Percentiles rank a stretch among this genome's conserved stretches.
phyloP scores from a whole-genome alignment of 1,139 yeast genomes.

The Yamadazyma kanchanaburiensis region DNA sequence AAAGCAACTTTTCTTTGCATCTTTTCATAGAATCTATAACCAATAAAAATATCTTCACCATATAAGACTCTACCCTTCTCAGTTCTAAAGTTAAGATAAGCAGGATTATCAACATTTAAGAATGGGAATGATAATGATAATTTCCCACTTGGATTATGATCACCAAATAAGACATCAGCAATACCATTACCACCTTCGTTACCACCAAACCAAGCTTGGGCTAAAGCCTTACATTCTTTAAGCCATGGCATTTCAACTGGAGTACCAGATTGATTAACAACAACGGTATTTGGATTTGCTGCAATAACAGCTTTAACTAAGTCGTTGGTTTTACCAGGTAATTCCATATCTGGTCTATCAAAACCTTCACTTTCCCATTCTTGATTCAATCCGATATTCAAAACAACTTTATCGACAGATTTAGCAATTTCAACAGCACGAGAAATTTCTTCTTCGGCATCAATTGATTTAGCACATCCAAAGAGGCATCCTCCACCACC shows the following conservation, averaged over 20 bases:
- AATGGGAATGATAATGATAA: conserved; percentile 42
- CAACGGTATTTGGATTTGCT: conserved; percentile 49
- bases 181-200: conserved; percentile 21
- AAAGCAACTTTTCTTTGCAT: conserved; percentile 42
- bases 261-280: conserved; percentile 60
- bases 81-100: conserved; percentile 34
- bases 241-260: conserved; percentile 62
- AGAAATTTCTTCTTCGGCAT: conserved; percentile 18
- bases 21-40: conserved; percentile 58
- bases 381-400: conserved; percentile 36
- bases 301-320: conserved; percentile 42
- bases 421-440: conserved; percentile 24
- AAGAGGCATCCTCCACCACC: conserved; percentile 26
- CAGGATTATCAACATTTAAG: conserved; percentile 38
- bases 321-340: conserved; percentile 48
- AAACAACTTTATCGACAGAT: conserved; percentile 33
- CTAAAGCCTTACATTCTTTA: conserved; percentile 38
- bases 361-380: conserved; percentile 35
- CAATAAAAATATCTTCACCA: too few relatives aligned
- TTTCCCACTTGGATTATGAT: conserved; percentile 26
- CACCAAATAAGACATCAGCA: conserved; percentile 23
- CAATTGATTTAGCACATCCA: conserved; percentile 19
- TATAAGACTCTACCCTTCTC: conserved; percentile 49
- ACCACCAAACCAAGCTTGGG: conserved; percentile 48
- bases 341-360: conserved; percentile 26